Base-by-base conservation (phyloP, 176 grass and related monocot genomes). In the Ensete glaucum region DNA sequence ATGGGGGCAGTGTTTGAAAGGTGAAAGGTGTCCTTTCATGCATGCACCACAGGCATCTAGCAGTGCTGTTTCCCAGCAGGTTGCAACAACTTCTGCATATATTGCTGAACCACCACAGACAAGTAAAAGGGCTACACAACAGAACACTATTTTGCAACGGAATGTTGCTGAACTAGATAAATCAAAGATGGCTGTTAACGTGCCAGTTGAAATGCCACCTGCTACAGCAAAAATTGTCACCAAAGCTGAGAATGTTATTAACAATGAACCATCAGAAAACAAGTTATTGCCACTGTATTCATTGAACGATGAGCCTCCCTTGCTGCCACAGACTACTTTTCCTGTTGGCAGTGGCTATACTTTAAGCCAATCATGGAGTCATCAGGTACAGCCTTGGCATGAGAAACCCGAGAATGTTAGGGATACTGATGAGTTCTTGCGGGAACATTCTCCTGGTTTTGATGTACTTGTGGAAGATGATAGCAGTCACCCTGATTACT, bases 381-480 rank as follows among this genome's bases (percentile, higher is more conserved):
- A 79, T 62, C 53, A 85, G 25, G 74, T 75, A 67, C 74, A 72
- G 70, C 77, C 11, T 83, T 68, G 62, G 17, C 87, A 88, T 72
- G 88, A 89, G 53, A 68, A 83, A n/a, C 72, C 94, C 19, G 85
- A 87, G 64, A 82, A 91, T 81, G 87, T 88, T 76, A 82, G 82
- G 81, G 95, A 99, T 10, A 76, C 76, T 62, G 90, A 91, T 84
- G 88, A 99, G 9, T 77, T 93, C 63, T 60, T 82, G 50, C 82
- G 80, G 21, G 94, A 98, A 76, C 89, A 89, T 83, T 89, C 94
- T 11, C 90, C 90, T 80, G 95, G 90, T 52, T 98, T 98, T 83
- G 94, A 98, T 56, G 94, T 98, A 77, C 87, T 98, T 64, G 94
- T 98, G 54, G 88, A 93, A 77, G 83, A 98, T 26, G 86, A 91